A percentile compares a stretch with the other conserved stretches of the same genome.
Conservation (phyloP, 1,284 basidiomycete species). For the Peniophora sp. region DNA sequence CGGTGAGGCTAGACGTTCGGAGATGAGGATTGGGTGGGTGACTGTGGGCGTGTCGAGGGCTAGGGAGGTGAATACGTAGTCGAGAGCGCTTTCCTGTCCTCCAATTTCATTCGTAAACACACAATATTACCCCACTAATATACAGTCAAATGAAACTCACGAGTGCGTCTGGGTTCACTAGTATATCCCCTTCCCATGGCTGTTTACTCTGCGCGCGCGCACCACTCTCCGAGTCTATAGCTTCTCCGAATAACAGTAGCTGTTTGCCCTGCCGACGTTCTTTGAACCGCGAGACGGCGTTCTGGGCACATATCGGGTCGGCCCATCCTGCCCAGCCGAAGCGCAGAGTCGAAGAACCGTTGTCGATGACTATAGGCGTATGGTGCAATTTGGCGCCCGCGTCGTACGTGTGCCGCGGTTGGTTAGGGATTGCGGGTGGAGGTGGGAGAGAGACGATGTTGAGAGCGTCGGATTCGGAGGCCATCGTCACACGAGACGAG, state of each 20-base stretch:
- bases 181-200: conserved; percentile 86
- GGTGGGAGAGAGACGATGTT: background rate
- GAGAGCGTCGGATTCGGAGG: background rate
- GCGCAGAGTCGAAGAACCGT: conserved; percentile 81
- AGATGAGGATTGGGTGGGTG: conserved; percentile 90
- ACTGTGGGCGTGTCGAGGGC: conserved; percentile 77
- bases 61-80: conserved; percentile 86
- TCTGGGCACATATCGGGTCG: conserved; percentile 53
- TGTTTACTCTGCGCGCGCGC: conserved; percentile 71
- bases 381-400: background rate
- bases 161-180: conserved; percentile 86
- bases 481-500: too few species aligned
- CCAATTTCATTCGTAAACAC: background rate
- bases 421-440: background rate
- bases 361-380: conserved; percentile 82
- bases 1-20: conserved; percentile 86
- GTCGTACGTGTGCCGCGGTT: conserved; percentile 33
- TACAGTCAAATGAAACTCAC: conserved; percentile 45
- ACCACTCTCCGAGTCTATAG: conserved; percentile 76
- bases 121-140: background rate
- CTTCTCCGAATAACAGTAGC: conserved; percentile 79
- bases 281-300: conserved; percentile 79
- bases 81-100: conserved; percentile 85
- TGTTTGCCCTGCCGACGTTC: conserved; percentile 80
- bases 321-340: conserved; percentile 74